These are phyloP conservation scores for Acacia acuminata DNA, from an alignment of 306 rosid species.

Conservation along the genomic window DNA sequence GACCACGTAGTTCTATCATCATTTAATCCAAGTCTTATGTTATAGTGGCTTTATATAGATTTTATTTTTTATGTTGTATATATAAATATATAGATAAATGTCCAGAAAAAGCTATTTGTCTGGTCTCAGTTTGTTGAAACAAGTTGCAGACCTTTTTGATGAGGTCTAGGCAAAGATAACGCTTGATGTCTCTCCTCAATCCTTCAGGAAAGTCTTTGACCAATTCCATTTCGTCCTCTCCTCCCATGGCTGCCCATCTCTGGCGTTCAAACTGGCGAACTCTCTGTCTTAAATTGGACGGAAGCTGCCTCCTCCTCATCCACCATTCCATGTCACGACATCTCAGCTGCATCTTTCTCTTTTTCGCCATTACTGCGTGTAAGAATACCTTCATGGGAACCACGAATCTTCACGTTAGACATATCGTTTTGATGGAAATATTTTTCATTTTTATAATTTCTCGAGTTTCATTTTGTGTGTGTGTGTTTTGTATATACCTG, in stretches of 20 bases:
- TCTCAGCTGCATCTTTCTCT: conserved; percentile 92
- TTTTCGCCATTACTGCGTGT: conserved; percentile 96
- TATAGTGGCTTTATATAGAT: neutral
- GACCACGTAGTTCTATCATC: neutral
- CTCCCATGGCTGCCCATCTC: conserved; percentile 89
- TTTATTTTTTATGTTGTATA: neutral
- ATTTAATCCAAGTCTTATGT: neutral
- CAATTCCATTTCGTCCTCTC: conserved; percentile 92
- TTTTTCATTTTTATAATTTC: neutral
- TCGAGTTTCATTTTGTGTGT: neutral
- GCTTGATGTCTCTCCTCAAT: conserved; percentile 93
- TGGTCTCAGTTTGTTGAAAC: neutral
- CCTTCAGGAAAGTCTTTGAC: conserved; percentile 96
- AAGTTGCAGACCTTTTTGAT: conserved; percentile 56
- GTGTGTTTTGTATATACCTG: conserved; percentile 51
- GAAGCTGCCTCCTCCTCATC: conserved; percentile 95
- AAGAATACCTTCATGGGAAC: conserved; percentile 64
- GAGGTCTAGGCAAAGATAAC: conserved; percentile 85
- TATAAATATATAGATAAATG: neutral
- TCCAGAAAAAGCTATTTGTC: neutral
- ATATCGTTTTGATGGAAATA: neutral
- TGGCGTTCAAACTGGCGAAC: conserved; percentile 94
- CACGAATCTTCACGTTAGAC: neutral
- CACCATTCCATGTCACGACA: conserved; percentile 99
- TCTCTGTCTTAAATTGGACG: conserved; percentile 74